Percentiles rank a stretch among this genome's conserved stretches.
phyloP scores from a whole-genome alignment of 805 yeast genomes.

The Debaryomyces tyrocola region DNA sequence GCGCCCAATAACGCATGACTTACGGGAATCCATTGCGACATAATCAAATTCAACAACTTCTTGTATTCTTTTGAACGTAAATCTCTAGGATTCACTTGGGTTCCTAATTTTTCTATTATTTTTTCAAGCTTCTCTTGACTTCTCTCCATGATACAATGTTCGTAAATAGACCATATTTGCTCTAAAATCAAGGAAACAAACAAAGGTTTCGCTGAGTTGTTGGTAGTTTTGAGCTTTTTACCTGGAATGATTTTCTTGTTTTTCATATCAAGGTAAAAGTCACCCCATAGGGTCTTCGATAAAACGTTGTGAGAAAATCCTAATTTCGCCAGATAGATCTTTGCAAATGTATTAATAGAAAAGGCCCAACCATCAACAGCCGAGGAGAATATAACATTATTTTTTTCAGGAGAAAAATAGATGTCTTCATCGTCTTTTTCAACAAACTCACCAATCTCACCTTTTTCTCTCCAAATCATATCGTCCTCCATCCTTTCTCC shows the following conservation, averaged over 20 bases:
- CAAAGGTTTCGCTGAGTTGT: slow-evolving; percentile 59
- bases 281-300: slow-evolving; percentile 94
- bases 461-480: slow-evolving; percentile 67
- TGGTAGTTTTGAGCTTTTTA: slow-evolving; percentile 61
- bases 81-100: slow-evolving; percentile 73
- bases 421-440: slow-evolving; percentile 80
- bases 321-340: slow-evolving; percentile 77
- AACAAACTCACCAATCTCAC: slow-evolving; percentile 57
- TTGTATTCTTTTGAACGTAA: slow-evolving; percentile 75
- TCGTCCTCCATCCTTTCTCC: slow-evolving; percentile 94
- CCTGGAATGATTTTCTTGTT: slow-evolving; percentile 76
- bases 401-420: slow-evolving; percentile 83
- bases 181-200: slow-evolving; percentile 87
- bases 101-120: slow-evolving; percentile 67
- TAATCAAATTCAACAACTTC: slow-evolving; percentile 58
- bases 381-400: slow-evolving; percentile 85
- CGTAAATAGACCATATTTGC: slow-evolving; percentile 89
- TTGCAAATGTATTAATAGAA: slow-evolving; percentile 82
- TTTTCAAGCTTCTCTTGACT: slow-evolving; percentile 72
- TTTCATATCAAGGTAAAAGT: slow-evolving; percentile 84
- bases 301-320: slow-evolving; percentile 81
- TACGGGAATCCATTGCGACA: slow-evolving; percentile 94
- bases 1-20: slow-evolving; percentile 82
- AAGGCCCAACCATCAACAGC: slow-evolving; percentile 99
- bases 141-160: slow-evolving; percentile 61